Evolutionary conservation across 306 rosid species (phyloP), one percentile per base, ranked within the genome.

Genomic region (Prunus mongolica): DNA sequence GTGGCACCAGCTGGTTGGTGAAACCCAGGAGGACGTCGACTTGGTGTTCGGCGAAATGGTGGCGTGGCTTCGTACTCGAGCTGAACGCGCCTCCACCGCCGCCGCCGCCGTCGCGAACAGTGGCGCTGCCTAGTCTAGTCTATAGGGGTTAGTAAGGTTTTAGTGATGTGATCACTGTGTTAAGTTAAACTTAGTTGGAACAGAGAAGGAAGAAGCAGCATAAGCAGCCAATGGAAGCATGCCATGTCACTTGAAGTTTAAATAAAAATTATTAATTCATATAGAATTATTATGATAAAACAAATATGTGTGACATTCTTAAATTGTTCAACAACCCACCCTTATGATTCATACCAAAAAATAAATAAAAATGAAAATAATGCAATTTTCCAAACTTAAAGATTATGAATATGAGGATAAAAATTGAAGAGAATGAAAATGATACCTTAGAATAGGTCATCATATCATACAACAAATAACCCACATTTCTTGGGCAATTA

Each of bases 1-100:
- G 99, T 95, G 96, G 96, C 99, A 95, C 71, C 99, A 95, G 87
- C 54, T 95, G 78, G 8, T 83, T 16, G 97, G 99, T 0, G 99
- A 95, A 28, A 28, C 89, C 0, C 75, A 81, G 28, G 91, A 92
- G 77, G 75, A 71, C 15, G 97, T 92, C 1, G 97, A 88, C 45
- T 58, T 86, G 67, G 99, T 86, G 12, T 95, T 89, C 57, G 90
- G 90, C 45, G 97, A 92, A 67, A 88, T 95, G 81, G 62, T 84
- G 63, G 88, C 82, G 56, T 91, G 98, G 98, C 90, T 95, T 68
- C 73, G 54, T 2, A 62, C 66, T 47, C 86, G 88, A 52, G 83
- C 80, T 0, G 71, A 24, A 75, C 84, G 81, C 54, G 71, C 80
- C 47, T 25, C 55, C 74, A 44, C 67, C 84, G 78, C 88, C 78